phyloP scores from a whole-genome alignment of 345 rosid species.

The Geranium brycei region DNA sequence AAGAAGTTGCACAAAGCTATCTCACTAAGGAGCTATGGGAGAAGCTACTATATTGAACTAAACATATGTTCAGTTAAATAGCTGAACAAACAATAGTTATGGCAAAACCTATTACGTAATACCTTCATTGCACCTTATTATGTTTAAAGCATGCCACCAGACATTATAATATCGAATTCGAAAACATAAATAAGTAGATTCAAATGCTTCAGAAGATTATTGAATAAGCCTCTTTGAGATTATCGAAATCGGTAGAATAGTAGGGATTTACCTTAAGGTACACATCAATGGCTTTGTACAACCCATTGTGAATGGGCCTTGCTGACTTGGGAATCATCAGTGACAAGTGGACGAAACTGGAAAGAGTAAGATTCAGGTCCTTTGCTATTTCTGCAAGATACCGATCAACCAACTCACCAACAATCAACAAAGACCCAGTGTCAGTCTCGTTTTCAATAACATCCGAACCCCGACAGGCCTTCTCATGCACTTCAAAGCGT shows the following conservation, averaged over 20 bases:
- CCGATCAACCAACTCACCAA: conserved; percentile 63
- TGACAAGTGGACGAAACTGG: conserved; percentile 44
- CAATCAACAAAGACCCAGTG: conserved; percentile 35
- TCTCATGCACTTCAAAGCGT: conserved; percentile 33
- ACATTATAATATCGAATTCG: too few species aligned
- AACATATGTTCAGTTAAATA: too few species aligned
- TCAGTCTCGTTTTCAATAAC: conserved; percentile 23
- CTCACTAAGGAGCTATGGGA: too few species aligned
- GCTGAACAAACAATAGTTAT: too few species aligned
- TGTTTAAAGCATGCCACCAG: too few species aligned
- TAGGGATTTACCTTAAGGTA: conserved; percentile 54
- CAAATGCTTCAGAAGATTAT: background rate
- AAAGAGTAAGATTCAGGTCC: conserved; percentile 33
- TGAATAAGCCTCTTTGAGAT: background rate
- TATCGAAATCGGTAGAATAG: background rate
- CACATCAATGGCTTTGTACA: conserved; percentile 71
- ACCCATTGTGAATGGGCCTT: conserved; percentile 62
- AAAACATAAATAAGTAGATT: too few species aligned
- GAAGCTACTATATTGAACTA: too few species aligned
- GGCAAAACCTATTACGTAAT: too few species aligned
- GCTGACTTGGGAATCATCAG: conserved; percentile 51
- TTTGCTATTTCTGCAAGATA: conserved; percentile 48
- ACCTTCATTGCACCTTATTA: too few species aligned
- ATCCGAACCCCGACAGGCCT: conserved; percentile 17
- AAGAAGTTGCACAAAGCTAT: too few species aligned